Base-by-base conservation (phyloP, 208 protist genomes). In the Trypanosoma platydactyli region DNA sequence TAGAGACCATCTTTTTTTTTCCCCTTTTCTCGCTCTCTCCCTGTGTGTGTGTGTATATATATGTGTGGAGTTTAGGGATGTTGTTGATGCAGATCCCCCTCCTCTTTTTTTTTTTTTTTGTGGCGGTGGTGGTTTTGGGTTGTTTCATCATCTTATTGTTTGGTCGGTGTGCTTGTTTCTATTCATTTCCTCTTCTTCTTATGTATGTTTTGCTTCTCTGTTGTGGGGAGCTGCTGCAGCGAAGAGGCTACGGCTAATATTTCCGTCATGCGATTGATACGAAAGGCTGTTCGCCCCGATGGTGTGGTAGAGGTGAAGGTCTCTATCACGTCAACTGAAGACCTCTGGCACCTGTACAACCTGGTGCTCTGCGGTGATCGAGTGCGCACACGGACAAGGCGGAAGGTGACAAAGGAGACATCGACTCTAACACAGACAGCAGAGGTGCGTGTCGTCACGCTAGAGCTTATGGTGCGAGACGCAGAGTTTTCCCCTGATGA, bases 331-430 rank as follows among this genome's bases (percentile, higher is more conserved):
- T 86, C 79, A 35, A 66, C 77, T 1, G 97, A 99, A 55, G 98
- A 99, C 67, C 72, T 99, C 67, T 99, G 98, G 97, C 96, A 99
- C 71, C 68, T 96, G 5, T 99, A 98, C 82, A 98, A 99, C 73
- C 76, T 99, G 20, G 88, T 99, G 20, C 46, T 90, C 16, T 76
- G 80, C 0, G 97, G 94, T 9, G 92, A 97, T 68, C 45, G 57
- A 12, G 82, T 97, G 41, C 65, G 77, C 13, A 86, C 89, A 24
- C 84, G 80, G 33, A 97, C 89, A 24, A 60, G 69, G 12, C 89
- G 92, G 13, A 95, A 94, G 64, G 77, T 95, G 1, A 55, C 50
- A 7, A 89, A 83, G 46, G 84, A 94, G 44, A 88, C 70, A 45
- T 59, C 80, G 0, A 81, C 78, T 0, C 80, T 83, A 27, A 82